A percentile compares a stretch with the other conserved stretches of the same genome.
These are phyloP conservation scores for Candida maltosa DNA, from an alignment of 805 yeast genomes.

Conservation along the genomic window DNA sequence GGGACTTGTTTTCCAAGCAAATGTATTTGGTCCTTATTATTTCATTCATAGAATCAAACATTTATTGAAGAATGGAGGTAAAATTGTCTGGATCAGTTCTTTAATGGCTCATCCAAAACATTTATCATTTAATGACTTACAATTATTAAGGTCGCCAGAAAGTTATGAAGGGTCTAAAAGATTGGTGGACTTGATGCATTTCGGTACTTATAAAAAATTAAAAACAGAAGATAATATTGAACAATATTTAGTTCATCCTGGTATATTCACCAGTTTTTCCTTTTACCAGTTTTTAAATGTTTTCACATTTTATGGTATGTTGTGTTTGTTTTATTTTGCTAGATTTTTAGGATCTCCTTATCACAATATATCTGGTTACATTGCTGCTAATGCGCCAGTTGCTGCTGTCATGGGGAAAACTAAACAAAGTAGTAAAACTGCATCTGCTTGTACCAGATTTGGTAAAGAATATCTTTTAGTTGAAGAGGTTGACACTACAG, in stretches of 20 bases:
- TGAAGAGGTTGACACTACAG: constrained; percentile 58
- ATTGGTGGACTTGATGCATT: constrained; percentile 77
- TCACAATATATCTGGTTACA: constrained; percentile 86
- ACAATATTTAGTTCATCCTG: constrained; percentile 88
- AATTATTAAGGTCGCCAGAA: constrained; percentile 56
- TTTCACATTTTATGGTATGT: constrained; percentile 83
- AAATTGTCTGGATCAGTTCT: constrained; percentile 82
- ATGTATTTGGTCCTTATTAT: constrained; percentile 95
- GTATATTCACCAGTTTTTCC: constrained; percentile 83
- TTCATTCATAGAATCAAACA: constrained; percentile 64
- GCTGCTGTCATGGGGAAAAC: constrained; percentile 41
- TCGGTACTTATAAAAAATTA: constrained; percentile 59
- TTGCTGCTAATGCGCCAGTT: constrained; percentile 85
- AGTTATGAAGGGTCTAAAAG: constrained; percentile 94
- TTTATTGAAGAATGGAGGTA: constrained; percentile 46
- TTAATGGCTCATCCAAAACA: constrained; percentile 75
- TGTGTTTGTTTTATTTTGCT: constrained; percentile 77
- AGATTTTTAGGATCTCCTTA: constrained; percentile 80
- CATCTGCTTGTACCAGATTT: constrained; percentile 64
- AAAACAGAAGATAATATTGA: constrained; percentile 48
- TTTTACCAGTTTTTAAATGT: constrained; percentile 73
- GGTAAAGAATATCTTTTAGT: constrained; percentile 65
- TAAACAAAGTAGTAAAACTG: constrained; percentile 49
- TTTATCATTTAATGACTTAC: constrained; percentile 72
- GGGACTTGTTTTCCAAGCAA: constrained; percentile 90